Conservation (phyloP, 2,329 filamentous ascomycete species). For the Hypomyces rosellus region DNA sequence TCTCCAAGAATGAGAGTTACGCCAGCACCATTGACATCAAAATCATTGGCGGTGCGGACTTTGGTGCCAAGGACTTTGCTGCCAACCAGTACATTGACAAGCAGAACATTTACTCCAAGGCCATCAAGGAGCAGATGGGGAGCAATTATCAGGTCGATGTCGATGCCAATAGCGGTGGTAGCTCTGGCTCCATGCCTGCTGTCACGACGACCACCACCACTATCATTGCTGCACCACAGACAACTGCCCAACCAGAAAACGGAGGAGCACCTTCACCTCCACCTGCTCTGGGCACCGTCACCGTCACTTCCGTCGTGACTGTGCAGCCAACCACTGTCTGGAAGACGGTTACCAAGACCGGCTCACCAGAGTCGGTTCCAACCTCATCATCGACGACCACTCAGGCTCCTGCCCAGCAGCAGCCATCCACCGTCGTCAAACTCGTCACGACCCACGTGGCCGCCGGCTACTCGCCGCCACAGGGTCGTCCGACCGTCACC, state of each 20-base stretch:
- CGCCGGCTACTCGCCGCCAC: neutral
- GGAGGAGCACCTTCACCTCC: neutral
- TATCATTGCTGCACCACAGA: conserved; percentile 8
- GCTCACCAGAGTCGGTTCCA: neutral
- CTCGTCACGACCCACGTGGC: conserved; percentile 1
- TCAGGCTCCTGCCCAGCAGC: neutral
- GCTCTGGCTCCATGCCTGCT: conserved; percentile 17
- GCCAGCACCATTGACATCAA: conserved; percentile 36
- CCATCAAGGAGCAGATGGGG: conserved; percentile 39
- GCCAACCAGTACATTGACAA: conserved; percentile 25
- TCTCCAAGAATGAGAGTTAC: conserved; percentile 35
- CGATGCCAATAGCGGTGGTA: conserved; percentile 16
- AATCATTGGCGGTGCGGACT: conserved; percentile 22
- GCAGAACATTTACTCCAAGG: conserved; percentile 37
- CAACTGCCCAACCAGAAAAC: conserved; percentile 12
- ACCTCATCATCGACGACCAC: neutral
- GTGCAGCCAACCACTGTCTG: conserved; percentile 5
- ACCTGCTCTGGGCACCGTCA: neutral
- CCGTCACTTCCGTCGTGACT: conserved; percentile 27
- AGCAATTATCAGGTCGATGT: conserved; percentile 41
- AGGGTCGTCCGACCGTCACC: conserved; percentile 7
- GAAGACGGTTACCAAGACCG: conserved; percentile 14
- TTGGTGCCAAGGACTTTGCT: conserved; percentile 18
- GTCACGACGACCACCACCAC: conserved; percentile 13
- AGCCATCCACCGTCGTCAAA: neutral